Conservation (phyloP, 169 alveolate species). For the Plasmodium coatneyi region DNA sequence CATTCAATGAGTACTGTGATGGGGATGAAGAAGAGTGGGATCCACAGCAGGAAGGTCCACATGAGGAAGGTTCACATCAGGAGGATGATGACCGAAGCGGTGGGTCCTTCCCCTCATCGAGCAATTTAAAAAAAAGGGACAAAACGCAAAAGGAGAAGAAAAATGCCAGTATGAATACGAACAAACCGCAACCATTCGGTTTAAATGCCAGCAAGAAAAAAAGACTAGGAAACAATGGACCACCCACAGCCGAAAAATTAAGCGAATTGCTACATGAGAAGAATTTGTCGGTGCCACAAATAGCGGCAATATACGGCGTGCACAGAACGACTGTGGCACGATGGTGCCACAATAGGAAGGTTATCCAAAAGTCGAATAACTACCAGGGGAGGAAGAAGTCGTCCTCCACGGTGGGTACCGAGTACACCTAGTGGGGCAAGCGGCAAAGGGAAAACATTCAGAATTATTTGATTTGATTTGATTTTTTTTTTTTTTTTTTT, state of each 20-base stretch:
- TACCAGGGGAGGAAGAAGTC: slow-evolving; percentile 42
- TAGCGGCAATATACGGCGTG: slow-evolving; percentile 71
- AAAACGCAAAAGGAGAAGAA: slow-evolving; percentile 19
- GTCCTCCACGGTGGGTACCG: not conserved
- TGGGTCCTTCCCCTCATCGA: not conserved
- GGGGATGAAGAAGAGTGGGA: not conserved
- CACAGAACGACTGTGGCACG: slow-evolving; percentile 75
- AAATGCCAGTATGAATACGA: not conserved
- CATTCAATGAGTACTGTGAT: not conserved
- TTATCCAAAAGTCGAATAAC: slow-evolving; percentile 31
- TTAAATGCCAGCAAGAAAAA: slow-evolving; percentile 13
- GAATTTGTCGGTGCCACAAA: slow-evolving; percentile 69
- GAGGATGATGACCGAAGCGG: not conserved
- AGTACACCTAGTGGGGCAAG: not conserved
- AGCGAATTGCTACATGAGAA: slow-evolving; percentile 35
- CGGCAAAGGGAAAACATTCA: not conserved
- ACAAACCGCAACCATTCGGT: not conserved
- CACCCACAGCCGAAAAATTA: slow-evolving; percentile 73
- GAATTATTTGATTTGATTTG: not conserved
- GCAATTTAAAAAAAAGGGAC: slow-evolving; percentile 15
- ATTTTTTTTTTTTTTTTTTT: not conserved
- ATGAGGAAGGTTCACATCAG: not conserved
- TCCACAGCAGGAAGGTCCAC: not conserved
- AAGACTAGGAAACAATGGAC: slow-evolving; percentile 42
- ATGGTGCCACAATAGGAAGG: slow-evolving; percentile 72